These are phyloP conservation scores for Beta corolliflora DNA, from an alignment of 179 eudicot genomes.

Conservation along the genomic window DNA sequence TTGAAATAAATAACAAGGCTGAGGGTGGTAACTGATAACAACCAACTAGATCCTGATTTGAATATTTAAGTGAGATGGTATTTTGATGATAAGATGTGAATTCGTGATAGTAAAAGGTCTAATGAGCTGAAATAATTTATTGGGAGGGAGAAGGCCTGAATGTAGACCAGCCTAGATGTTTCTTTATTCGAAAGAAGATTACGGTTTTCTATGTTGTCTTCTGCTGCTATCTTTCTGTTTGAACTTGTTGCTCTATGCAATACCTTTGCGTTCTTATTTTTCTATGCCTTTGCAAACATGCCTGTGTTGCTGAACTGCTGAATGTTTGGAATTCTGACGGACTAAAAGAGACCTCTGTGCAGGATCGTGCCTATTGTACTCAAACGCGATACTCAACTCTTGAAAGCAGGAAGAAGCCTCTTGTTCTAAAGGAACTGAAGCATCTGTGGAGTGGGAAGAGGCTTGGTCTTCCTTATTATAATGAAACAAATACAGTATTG, in stretches of 20 bases:
- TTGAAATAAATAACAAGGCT: too few species aligned
- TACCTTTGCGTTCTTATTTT: not conserved
- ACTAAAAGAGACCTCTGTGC: slow-evolving; percentile 22
- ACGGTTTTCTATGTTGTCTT: not conserved
- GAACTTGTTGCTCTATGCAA: not conserved
- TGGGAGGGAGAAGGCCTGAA: too few species aligned
- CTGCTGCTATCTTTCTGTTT: not conserved
- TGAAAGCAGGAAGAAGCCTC: slow-evolving; percentile 62
- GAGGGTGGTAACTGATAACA: too few species aligned
- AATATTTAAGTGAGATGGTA: too few species aligned
- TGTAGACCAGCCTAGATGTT: too few species aligned
- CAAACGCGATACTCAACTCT: slow-evolving; percentile 55
- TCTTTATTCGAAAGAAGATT: not conserved
- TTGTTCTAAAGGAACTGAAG: slow-evolving; percentile 74
- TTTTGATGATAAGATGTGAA: too few species aligned
- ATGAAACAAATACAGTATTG: slow-evolving; percentile 77
- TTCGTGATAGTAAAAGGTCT: too few species aligned
- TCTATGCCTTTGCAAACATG: not conserved
- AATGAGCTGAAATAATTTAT: too few species aligned
- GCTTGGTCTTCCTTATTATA: slow-evolving; percentile 60
- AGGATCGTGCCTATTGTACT: slow-evolving; percentile 84
- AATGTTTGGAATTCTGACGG: slow-evolving; percentile 3
- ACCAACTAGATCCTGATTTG: too few species aligned
- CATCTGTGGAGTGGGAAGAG: slow-evolving; percentile 67
- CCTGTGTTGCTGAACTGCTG: not conserved